A percentile compares a stretch with the other conserved stretches of the same genome.
Evolutionary conservation across 1,284 basidiomycete species (phyloP).

Genomic region (Melampsora larici-populina): DNA sequence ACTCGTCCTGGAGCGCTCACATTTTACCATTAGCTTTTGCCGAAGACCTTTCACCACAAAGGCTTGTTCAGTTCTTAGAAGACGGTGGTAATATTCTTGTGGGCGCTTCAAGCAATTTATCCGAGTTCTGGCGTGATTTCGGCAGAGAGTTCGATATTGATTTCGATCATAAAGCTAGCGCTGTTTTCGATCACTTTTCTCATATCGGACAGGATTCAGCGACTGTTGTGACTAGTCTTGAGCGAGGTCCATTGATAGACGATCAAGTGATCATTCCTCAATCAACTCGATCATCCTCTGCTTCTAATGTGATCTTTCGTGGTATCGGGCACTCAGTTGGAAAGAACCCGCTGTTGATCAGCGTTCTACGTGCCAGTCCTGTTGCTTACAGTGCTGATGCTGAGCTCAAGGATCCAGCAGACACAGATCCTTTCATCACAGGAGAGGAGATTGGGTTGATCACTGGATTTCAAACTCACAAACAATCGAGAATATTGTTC

Average conservation of each 20-base stretch:
- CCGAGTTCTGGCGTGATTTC: slow-evolving; percentile 58
- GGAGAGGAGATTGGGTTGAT: slow-evolving; percentile 73
- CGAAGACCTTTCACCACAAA: slow-evolving; percentile 73
- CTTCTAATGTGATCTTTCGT: slow-evolving; percentile 64
- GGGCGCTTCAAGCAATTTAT: slow-evolving; percentile 65
- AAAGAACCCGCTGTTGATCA: slow-evolving; percentile 74
- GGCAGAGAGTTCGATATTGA: slow-evolving; percentile 61
- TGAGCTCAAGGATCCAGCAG: not conserved
- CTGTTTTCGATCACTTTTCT: slow-evolving; percentile 57
- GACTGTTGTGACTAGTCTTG: slow-evolving; percentile 53
- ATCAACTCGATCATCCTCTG: slow-evolving; percentile 58
- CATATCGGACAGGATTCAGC: slow-evolving; percentile 56
- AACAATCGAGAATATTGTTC: slow-evolving; percentile 74
- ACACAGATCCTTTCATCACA: slow-evolving; percentile 67
- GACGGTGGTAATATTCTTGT: slow-evolving; percentile 74
- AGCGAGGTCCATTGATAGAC: slow-evolving; percentile 26
- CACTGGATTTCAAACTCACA: slow-evolving; percentile 79
- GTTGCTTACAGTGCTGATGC: slow-evolving; percentile 59
- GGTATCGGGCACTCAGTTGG: slow-evolving; percentile 72
- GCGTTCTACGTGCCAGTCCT: slow-evolving; percentile 71
- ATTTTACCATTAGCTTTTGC: slow-evolving; percentile 61
- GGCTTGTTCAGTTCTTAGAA: slow-evolving; percentile 55
- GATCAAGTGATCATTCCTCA: slow-evolving; percentile 61
- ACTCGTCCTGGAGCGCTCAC: not conserved
- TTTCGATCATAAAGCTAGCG: slow-evolving; percentile 55